A percentile compares a stretch with the other conserved stretches of the same genome.
Conservation (phyloP, 176 grass and related monocot species). For the Puccinellia tenuiflora region DNA sequence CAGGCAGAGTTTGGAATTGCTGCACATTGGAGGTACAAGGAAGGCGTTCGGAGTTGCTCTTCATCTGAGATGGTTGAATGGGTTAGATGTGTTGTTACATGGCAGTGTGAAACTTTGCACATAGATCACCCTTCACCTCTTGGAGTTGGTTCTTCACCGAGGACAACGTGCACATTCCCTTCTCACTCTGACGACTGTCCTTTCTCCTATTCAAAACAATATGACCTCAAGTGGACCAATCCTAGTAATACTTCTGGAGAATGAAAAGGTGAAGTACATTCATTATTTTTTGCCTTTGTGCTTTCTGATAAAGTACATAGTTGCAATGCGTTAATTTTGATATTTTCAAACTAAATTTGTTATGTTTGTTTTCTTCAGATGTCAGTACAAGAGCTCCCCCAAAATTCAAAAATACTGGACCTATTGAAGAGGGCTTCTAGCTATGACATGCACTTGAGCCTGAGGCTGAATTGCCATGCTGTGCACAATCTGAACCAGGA, state of each 20-base stretch:
- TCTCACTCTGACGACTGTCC: slow-evolving; percentile 28
- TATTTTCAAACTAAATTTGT: slow-evolving; percentile 6
- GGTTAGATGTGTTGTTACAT: slow-evolving; percentile 54
- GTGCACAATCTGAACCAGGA: slow-evolving; percentile 36
- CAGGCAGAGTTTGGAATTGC: slow-evolving; percentile 80
- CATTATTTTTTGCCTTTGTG: not conserved
- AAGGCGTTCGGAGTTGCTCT: slow-evolving; percentile 27
- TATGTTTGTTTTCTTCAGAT: slow-evolving; percentile 46
- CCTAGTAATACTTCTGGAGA: slow-evolving; percentile 53
- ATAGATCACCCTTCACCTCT: slow-evolving; percentile 25
- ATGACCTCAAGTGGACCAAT: slow-evolving; percentile 37
- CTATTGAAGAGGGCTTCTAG: slow-evolving; percentile 37
- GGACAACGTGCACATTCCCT: slow-evolving; percentile 16
- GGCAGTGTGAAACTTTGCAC: slow-evolving; percentile 48
- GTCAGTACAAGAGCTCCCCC: slow-evolving; percentile 54
- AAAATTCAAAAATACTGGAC: slow-evolving; percentile 38
- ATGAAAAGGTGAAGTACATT: slow-evolving; percentile 39
- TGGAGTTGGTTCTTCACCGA: slow-evolving; percentile 29
- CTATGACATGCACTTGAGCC: slow-evolving; percentile 17
- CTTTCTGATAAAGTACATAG: not conserved
- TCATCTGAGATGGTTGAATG: slow-evolving; percentile 57
- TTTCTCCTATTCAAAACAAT: slow-evolving; percentile 36
- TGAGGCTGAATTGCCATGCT: slow-evolving; percentile 38
- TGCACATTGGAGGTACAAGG: slow-evolving; percentile 89
- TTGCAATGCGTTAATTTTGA: not conserved